Conservation (phyloP, 371 early-diverging fungal genomes). For the Fennellomyces sp. region DNA sequence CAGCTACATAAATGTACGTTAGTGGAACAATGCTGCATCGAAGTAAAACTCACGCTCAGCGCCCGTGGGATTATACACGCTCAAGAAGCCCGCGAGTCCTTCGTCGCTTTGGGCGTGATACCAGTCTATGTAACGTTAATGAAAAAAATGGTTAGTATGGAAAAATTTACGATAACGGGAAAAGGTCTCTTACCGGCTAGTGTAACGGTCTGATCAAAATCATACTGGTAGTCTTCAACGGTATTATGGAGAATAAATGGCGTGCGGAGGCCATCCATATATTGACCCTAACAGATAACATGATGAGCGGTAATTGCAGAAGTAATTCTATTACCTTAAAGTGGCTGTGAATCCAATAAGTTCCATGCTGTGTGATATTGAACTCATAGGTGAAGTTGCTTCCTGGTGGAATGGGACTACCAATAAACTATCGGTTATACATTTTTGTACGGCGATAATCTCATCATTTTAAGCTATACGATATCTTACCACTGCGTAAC, state of each 20-base stretch:
- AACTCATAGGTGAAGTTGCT: slow-evolving; percentile 66
- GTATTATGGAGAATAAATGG: slow-evolving; percentile 68
- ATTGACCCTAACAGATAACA: slow-evolving; percentile 51
- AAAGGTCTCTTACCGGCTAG: slow-evolving; percentile 32
- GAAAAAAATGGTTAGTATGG: not conserved
- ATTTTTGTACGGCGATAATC: no score
- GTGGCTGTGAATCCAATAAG: slow-evolving; percentile 81
- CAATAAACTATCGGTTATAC: not conserved
- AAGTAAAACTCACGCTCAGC: slow-evolving; percentile 60
- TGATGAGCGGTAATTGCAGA: not conserved
- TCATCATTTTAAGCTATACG: no score
- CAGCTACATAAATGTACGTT: slow-evolving; percentile 3
- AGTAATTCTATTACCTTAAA: slow-evolving; percentile 18
- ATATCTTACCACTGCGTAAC: slow-evolving; percentile 68
- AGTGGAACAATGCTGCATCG: no score
- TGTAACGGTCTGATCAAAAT: slow-evolving; percentile 64
- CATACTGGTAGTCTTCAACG: slow-evolving; percentile 63
- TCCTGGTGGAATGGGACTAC: slow-evolving; percentile 51
- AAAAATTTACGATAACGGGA: not conserved
- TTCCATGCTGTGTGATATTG: slow-evolving; percentile 64
- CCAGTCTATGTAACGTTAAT: slow-evolving; percentile 56
- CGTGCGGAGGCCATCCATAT: slow-evolving; percentile 79
- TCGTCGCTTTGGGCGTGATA: slow-evolving; percentile 51
- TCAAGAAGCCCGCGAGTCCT: slow-evolving; percentile 46
- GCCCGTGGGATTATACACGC: slow-evolving; percentile 56